phyloP scores from a whole-genome alignment of 228 moss, liverwort and hornwort species.

The Sphagnum fallax region DNA sequence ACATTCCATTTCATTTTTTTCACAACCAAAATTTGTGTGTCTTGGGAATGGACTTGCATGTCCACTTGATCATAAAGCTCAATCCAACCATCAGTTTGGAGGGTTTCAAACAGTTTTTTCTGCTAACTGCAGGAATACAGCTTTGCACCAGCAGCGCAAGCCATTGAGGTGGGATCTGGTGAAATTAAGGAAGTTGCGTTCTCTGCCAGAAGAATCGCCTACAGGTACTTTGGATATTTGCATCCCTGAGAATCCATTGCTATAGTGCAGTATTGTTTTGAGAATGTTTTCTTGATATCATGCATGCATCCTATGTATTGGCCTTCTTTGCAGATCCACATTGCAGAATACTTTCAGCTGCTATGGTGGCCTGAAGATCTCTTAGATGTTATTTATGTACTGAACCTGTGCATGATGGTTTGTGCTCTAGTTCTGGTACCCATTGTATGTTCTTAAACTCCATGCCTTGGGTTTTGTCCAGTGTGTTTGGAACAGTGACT shows the following conservation, averaged over 20 bases:
- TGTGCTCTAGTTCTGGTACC: not conserved
- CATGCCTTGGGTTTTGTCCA: conserved; percentile 4
- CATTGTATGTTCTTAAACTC: not conserved
- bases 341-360: no score
- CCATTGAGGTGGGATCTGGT: conserved; percentile 82
- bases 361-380: no score
- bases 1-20: not conserved
- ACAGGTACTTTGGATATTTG: conserved; percentile 26
- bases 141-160: conserved; percentile 74
- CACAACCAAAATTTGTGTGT: not conserved
- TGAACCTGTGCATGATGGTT: not conserved
- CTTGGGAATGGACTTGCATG: no score
- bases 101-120: no score
- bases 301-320: no score
- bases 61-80: no score
- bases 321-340: no score
- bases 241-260: no score
- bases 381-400: no score
- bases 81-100: not conserved
- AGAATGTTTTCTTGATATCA: no score
- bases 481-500: conserved; percentile 66
- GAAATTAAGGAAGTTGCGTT: conserved; percentile 60
- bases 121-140: conserved; percentile 50
- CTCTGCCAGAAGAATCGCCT: conserved; percentile 68
- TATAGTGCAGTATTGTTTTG: no score